phyloP scores from a whole-genome alignment of 1,139 yeast species.

The Hemisphaericaspora lyxosophila region DNA sequence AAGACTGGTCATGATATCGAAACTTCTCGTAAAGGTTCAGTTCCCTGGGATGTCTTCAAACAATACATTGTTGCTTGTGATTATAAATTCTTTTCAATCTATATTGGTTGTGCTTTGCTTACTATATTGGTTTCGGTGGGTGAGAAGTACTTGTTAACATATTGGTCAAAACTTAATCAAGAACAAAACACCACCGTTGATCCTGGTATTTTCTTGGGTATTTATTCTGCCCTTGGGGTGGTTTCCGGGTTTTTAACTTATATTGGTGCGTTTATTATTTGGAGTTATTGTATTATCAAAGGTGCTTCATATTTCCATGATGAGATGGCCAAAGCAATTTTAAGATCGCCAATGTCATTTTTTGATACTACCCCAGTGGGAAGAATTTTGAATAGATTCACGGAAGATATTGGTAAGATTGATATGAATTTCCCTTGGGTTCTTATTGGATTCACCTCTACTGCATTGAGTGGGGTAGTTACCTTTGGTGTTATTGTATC shows the following conservation, averaged over 20 bases:
- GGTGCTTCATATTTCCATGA: conserved; percentile 40
- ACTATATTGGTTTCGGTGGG: conserved; percentile 24
- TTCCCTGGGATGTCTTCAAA: conserved; percentile 31
- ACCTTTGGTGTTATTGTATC: conserved; percentile 43
- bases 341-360: conserved; percentile 45
- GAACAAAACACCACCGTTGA: conserved; percentile 21
- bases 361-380: conserved; percentile 48
- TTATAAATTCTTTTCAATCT: conserved; percentile 25
- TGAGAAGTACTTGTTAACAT: conserved; percentile 35
- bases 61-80: conserved; percentile 40
- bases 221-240: conserved; percentile 30
- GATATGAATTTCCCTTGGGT: conserved; percentile 37
- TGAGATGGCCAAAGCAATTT: conserved; percentile 35
- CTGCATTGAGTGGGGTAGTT: conserved; percentile 19
- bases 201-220: conserved; percentile 25
- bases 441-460: conserved; percentile 24
- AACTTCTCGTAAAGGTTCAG: conserved; percentile 30
- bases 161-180: conserved; percentile 39
- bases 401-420: conserved; percentile 37
- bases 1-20: conserved; percentile 33
- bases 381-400: conserved; percentile 39
- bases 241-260: conserved; percentile 27
- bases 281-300: conserved; percentile 32
- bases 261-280: conserved; percentile 29
- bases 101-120: conserved; percentile 22